Percentiles rank a stretch among this genome's conserved stretches.
Evolutionary conservation across 257 asterid genomes (phyloP).

Genomic region (Scutellaria galericulata): DNA sequence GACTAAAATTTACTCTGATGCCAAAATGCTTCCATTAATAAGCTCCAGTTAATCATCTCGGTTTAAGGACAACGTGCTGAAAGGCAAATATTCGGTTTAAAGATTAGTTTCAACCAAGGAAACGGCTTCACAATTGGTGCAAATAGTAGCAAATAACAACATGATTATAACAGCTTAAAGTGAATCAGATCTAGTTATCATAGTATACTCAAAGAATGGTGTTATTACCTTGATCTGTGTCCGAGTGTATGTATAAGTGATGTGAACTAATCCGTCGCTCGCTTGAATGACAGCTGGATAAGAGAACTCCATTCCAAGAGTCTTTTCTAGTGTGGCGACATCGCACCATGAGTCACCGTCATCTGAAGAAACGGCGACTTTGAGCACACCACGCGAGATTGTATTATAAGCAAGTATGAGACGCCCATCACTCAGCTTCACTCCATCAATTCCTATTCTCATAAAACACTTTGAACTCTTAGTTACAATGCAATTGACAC

Average conservation of each 20-base stretch:
- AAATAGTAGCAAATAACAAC: neutral
- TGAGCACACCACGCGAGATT: constrained; percentile 78
- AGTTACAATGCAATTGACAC: neutral
- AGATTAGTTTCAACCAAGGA: constrained; percentile 12
- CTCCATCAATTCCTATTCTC: constrained; percentile 86
- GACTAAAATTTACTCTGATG: neutral
- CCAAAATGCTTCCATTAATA: constrained; percentile 20
- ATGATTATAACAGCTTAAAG: neutral
- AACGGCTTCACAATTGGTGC: neutral
- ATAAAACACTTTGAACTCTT: neutral
- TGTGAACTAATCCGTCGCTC: constrained; percentile 77
- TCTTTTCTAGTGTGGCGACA: constrained; percentile 73
- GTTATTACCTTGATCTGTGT: constrained; percentile 81
- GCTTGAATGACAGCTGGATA: constrained; percentile 95
- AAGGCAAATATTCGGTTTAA: constrained; percentile 7
- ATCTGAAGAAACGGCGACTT: constrained; percentile 72
- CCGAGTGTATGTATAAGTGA: constrained; percentile 88
- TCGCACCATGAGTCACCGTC: constrained; percentile 91
- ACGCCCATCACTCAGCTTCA: constrained; percentile 77
- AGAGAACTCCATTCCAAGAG: constrained; percentile 81
- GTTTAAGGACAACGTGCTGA: constrained; percentile 75
- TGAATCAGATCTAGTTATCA: neutral
- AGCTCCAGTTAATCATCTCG: constrained; percentile 39
- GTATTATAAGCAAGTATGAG: constrained; percentile 86
- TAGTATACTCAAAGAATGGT: neutral